Conservation (phyloP, 768 basidiomycete genomes). For the Termitomyces sp. region DNA sequence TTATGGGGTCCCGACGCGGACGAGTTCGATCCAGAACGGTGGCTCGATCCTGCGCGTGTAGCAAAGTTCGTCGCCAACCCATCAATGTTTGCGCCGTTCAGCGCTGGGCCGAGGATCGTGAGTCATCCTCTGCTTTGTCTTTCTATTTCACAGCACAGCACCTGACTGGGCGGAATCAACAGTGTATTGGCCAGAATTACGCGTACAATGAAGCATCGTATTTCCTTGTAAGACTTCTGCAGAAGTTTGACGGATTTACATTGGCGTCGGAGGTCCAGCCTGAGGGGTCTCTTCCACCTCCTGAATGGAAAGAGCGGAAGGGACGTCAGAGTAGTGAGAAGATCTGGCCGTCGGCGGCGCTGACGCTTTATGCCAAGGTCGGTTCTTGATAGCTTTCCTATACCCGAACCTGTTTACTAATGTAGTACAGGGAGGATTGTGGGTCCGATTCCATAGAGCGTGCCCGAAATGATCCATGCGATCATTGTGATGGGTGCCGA, state of each 20-base stretch:
- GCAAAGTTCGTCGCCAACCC: conserved; percentile 50
- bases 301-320: conserved; percentile 44
- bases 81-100: conserved; percentile 69
- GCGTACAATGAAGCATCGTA: conserved; percentile 75
- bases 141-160: background rate
- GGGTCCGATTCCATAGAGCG: conserved; percentile 43
- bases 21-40: conserved; percentile 74
- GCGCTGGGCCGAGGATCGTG: conserved; percentile 59
- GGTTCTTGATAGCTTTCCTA: conserved; percentile 8
- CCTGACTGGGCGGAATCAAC: background rate
- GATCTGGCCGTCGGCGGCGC: conserved; percentile 55
- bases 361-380: conserved; percentile 67
- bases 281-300: conserved; percentile 52
- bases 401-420: background rate
- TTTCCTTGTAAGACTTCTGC: conserved; percentile 62
- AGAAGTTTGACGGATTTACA: conserved; percentile 54
- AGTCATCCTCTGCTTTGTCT: conserved; percentile 11
- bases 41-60: conserved; percentile 57
- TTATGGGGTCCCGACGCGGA: conserved; percentile 76
- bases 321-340: conserved; percentile 50
- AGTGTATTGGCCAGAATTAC: conserved; percentile 73
- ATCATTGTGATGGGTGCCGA: background rate
- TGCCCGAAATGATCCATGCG: background rate
- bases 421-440: conserved; percentile 43
- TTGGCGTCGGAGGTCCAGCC: conserved; percentile 61